These are phyloP conservation scores for Prunus fruticosa DNA, from an alignment of 306 rosid species.

Conservation along the genomic window DNA sequence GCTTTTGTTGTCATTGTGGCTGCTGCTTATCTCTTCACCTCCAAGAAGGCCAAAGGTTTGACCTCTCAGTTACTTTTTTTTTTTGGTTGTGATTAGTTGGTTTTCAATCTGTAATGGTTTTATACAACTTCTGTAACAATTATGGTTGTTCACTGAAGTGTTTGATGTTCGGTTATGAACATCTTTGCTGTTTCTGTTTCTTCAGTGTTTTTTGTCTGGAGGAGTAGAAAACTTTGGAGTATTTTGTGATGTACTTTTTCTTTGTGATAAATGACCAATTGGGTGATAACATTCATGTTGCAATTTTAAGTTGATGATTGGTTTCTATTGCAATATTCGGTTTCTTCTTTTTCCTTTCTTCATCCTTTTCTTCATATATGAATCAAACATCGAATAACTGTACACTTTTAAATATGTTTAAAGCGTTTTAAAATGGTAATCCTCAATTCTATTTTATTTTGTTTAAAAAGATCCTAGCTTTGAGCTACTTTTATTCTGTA, in stretches of 20 bases:
- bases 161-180: neutral
- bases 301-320: neutral
- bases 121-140: neutral
- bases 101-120: neutral
- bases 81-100: neutral
- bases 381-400: neutral
- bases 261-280: neutral
- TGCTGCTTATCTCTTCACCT: constrained; percentile 59
- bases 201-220: neutral
- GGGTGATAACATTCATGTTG: neutral
- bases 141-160: neutral
- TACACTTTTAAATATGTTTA: neutral
- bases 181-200: neutral
- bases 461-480: neutral
- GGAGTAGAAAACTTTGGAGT: neutral
- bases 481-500: neutral
- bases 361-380: neutral
- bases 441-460: neutral
- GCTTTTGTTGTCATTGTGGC: constrained; percentile 57
- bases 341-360: neutral
- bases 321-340: neutral
- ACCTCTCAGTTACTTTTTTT: neutral
- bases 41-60: constrained; percentile 64
- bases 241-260: neutral
- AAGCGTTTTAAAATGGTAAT: neutral